Evolutionary conservation across 306 rosid species (phyloP), one percentile per base, ranked within the genome.

Genomic region (Quercus gilva): DNA sequence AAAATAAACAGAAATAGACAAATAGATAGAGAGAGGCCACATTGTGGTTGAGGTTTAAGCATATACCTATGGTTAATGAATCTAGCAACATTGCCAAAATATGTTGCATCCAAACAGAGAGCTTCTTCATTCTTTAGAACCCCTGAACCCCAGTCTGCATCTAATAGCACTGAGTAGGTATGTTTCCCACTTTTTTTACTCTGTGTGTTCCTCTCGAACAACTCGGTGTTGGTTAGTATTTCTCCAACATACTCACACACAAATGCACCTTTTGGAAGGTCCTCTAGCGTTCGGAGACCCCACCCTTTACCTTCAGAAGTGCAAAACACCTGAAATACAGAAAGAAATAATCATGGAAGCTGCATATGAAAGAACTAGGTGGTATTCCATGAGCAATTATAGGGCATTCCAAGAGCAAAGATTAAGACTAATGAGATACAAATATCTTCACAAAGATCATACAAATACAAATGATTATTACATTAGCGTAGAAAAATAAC

Each of bases 231-330:
- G 18, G 97, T 95, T 71, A 93, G 83, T 77, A 95, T 84, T 82
- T 95, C 99, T 68, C 99, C 98, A 35, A 86, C 90, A 78, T 87
- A 95, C 86, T 93, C 97, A 19, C 99, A 95, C 58, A 95, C 92
- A 87, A 95, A 95, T 55, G 90, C 84, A 41, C 99, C 99, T 95
- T 93, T 89, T 55, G 96, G 97, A 56, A 95, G 78, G 81, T 84
- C 94, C 89, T 93, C 96, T 68, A 91, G 88, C 69, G 96, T 91
- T 25, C 90, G 94, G 72, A 95, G 96, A 83, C 98, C 99, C 99
- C 99, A 95, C 56, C 96, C 96, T 86, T 91, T 95, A 79, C 91
- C 97, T 1, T 95, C 92, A 64, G 91, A 71, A 79, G 98, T 91
- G 69, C 80, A 86, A 88, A 89, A 95, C 59, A 93, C 94, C 99